A percentile compares a stretch with the other conserved stretches of the same genome.
phyloP scores from a whole-genome alignment of 345 rosid genomes.

The Viola odorata region DNA sequence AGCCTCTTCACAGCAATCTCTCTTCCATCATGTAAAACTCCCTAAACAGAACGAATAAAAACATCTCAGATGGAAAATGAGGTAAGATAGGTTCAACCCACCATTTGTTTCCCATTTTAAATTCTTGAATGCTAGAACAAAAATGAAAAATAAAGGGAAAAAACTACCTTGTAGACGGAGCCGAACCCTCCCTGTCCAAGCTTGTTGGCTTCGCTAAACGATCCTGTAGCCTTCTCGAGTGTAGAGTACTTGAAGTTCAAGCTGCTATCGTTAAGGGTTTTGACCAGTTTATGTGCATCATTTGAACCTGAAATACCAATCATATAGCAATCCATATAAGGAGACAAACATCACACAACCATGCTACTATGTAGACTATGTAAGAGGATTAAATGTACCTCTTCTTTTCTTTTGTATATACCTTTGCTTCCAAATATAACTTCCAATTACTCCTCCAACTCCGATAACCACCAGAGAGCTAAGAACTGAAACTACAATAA shows the following conservation, averaged over 20 bases:
- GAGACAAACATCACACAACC: background rate
- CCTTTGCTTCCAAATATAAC: conserved; percentile 56
- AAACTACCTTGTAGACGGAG: conserved; percentile 76
- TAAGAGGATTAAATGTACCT: conserved; percentile 33
- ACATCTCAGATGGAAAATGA: no score
- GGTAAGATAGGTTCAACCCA: no score
- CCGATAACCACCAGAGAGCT: conserved; percentile 60
- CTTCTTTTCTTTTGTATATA: conserved; percentile 61
- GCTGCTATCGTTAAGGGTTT: conserved; percentile 68
- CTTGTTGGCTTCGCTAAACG: conserved; percentile 60
- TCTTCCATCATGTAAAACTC: conserved; percentile 78
- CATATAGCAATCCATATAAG: background rate
- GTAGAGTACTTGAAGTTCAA: conserved; percentile 88
- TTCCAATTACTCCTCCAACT: conserved; percentile 47
- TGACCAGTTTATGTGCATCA: conserved; percentile 58
- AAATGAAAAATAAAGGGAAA: background rate
- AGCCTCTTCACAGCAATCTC: conserved; percentile 92
- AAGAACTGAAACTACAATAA: conserved; percentile 60
- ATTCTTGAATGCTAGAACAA: no score
- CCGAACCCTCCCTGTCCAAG: conserved; percentile 98
- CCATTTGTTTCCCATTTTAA: no score
- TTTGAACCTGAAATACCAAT: conserved; percentile 46
- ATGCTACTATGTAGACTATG: background rate
- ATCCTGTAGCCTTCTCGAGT: conserved; percentile 79
- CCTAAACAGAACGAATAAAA: conserved; percentile 31